A percentile compares a stretch with the other conserved stretches of the same genome.
phyloP scores from a whole-genome alignment of 2,329 filamentous ascomycete genomes.

The Colletotrichum tropicicola region DNA sequence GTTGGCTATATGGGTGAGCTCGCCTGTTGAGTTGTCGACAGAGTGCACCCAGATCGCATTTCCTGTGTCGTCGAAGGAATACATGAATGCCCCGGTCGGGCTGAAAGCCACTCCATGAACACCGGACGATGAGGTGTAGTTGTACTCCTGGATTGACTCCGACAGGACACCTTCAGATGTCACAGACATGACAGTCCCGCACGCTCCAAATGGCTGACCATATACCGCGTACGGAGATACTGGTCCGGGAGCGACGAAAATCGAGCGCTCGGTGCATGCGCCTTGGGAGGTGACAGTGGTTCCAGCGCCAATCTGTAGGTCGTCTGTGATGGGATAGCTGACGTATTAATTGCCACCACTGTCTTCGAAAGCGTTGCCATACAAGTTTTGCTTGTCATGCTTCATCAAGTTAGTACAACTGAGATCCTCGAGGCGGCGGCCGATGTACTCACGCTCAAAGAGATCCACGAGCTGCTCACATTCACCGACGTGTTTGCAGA shows the following conservation, averaged over 20 bases:
- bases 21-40: not conserved
- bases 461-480: conserved; percentile 7
- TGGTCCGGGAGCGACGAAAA: not conserved
- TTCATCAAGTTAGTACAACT: not conserved
- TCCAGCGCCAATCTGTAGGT: not conserved
- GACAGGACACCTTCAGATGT: not conserved
- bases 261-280: not conserved
- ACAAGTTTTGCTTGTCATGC: not conserved
- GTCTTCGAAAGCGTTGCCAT: conserved; percentile 1
- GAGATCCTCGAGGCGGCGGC: not conserved
- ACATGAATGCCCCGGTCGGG: not conserved
- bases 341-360: not conserved
- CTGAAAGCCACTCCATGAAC: not conserved
- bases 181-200: conserved; percentile 12
- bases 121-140: not conserved
- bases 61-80: not conserved
- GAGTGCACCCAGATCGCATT: conserved; percentile 3
- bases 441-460: not conserved
- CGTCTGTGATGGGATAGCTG: not conserved
- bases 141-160: conserved; percentile 6
- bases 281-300: not conserved
- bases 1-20: not conserved
- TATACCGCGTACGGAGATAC: not conserved
- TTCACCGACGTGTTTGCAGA: not conserved
- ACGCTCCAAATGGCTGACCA: conserved; percentile 1